phyloP scores from a whole-genome alignment of 805 yeast species.

The Debaryomyces tyrocola region DNA sequence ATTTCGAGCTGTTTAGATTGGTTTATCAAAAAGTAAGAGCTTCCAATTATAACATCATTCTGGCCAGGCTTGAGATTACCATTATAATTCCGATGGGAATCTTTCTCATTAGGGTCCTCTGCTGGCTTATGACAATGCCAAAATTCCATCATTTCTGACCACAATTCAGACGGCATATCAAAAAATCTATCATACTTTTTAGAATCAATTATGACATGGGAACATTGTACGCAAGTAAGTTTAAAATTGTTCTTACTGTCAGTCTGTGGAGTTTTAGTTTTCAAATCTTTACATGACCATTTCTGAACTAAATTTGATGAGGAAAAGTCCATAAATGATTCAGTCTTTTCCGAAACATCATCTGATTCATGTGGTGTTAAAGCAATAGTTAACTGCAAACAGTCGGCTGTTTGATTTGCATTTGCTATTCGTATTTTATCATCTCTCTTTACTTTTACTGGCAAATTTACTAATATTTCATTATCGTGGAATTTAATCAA shows the following conservation, averaged over 20 bases:
- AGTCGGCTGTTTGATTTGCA: slow-evolving; percentile 1
- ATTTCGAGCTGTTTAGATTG: slow-evolving; percentile 5
- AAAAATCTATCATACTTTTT: slow-evolving; percentile 28
- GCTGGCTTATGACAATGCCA: slow-evolving; percentile 95
- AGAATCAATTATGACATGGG: slow-evolving; percentile 26
- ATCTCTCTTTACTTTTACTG: neutral
- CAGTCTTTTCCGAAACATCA: slow-evolving; percentile 3
- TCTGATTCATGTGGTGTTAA: neutral
- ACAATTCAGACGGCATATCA: slow-evolving; percentile 86
- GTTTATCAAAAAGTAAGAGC: slow-evolving; percentile 51
- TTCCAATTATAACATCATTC: slow-evolving; percentile 51
- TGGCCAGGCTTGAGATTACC: slow-evolving; percentile 46
- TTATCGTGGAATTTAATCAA: neutral
- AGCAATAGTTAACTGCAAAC: slow-evolving; percentile 4
- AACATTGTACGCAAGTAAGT: slow-evolving; percentile 35
- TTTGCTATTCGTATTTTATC: neutral
- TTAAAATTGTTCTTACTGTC: slow-evolving; percentile 20
- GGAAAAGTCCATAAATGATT: slow-evolving; percentile 8
- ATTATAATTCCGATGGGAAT: slow-evolving; percentile 29
- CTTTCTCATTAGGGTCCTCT: slow-evolving; percentile 19
- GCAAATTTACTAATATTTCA: neutral
- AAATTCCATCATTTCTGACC: slow-evolving; percentile 95
- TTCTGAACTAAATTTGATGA: slow-evolving; percentile 12
- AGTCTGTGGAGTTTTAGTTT: slow-evolving; percentile 29
- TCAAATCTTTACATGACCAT: slow-evolving; percentile 48